These are phyloP conservation scores for Ophioceras dolichostomum DNA, from an alignment of 2,329 filamentous ascomycete species.

Conservation along the genomic window DNA sequence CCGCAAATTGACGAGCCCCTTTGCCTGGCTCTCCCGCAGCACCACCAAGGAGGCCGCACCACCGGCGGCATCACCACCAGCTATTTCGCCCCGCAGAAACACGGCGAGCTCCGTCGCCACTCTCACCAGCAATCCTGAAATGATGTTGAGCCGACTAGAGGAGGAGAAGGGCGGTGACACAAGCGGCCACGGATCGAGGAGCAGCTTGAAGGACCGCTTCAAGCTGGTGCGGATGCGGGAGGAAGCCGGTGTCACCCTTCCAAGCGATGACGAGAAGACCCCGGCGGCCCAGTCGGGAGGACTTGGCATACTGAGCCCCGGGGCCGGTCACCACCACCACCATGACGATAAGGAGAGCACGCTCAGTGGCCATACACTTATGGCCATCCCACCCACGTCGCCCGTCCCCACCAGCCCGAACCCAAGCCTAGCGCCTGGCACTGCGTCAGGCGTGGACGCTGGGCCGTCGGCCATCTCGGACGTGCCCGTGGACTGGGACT, in stretches of 20 bases:
- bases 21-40: constrained; percentile 69
- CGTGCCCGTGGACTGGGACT: constrained; percentile 79
- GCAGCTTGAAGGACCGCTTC: constrained; percentile 66
- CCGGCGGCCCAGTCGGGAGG: constrained; percentile 2
- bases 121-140: constrained; percentile 67
- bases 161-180: constrained; percentile 42
- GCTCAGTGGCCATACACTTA: constrained; percentile 7
- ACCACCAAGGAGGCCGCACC: constrained; percentile 38
- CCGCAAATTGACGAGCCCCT: constrained; percentile 77
- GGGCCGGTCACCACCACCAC: neutral
- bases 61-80: constrained; percentile 40
- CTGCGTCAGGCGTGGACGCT: constrained; percentile 67
- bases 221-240: constrained; percentile 65
- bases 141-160: constrained; percentile 65
- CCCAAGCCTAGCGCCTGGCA: constrained; percentile 66
- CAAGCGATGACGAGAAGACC: constrained; percentile 37
- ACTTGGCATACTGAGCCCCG: constrained; percentile 6
- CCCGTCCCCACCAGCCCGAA: constrained; percentile 54
- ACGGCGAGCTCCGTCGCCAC: constrained; percentile 73
- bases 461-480: constrained; percentile 61
- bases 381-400: constrained; percentile 21
- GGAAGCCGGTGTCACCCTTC: constrained; percentile 46
- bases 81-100: constrained; percentile 47
- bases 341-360: constrained; percentile 13
- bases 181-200: constrained; percentile 22